Conservation (phyloP, 2,329 filamentous ascomycete genomes). For the Diplocarpon mali region DNA sequence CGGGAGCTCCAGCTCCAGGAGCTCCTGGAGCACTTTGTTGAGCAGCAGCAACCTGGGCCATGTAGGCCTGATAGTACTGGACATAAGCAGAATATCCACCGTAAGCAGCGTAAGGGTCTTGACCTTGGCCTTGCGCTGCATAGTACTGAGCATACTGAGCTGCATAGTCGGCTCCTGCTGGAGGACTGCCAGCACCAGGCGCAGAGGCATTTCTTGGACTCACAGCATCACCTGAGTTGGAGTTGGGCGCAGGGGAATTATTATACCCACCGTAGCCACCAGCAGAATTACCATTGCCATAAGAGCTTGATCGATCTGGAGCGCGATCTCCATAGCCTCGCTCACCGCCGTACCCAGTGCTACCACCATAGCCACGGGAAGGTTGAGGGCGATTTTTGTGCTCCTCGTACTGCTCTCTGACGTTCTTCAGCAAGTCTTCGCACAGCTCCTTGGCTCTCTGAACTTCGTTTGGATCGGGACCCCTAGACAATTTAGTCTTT, state of each 20-base stretch:
- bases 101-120: constrained; percentile 82
- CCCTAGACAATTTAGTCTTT: constrained; percentile 38
- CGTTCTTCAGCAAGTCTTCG: constrained; percentile 75
- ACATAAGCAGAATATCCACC: constrained; percentile 73
- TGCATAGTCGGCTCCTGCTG: constrained; percentile 52
- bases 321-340: constrained; percentile 42
- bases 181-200: constrained; percentile 33
- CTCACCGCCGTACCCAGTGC: constrained; percentile 33
- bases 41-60: constrained; percentile 40
- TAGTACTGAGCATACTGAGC: constrained; percentile 82
- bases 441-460: constrained; percentile 80
- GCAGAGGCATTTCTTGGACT: constrained; percentile 33
- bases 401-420: constrained; percentile 79
- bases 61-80: constrained; percentile 66
- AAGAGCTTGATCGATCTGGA: constrained; percentile 33
- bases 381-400: constrained; percentile 73
- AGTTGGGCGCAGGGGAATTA: constrained; percentile 25
- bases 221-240: constrained; percentile 25
- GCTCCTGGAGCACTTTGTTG: constrained; percentile 32
- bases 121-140: constrained; percentile 30
- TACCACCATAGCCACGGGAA: constrained; percentile 44
- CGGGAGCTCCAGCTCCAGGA: constrained; percentile 8
- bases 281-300: constrained; percentile 27
- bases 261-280: constrained; percentile 32
- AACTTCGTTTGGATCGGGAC: constrained; percentile 79